Evolutionary conservation across 179 eudicot genomes (phyloP).

Genomic region (Corrigiola litoralis): DNA sequence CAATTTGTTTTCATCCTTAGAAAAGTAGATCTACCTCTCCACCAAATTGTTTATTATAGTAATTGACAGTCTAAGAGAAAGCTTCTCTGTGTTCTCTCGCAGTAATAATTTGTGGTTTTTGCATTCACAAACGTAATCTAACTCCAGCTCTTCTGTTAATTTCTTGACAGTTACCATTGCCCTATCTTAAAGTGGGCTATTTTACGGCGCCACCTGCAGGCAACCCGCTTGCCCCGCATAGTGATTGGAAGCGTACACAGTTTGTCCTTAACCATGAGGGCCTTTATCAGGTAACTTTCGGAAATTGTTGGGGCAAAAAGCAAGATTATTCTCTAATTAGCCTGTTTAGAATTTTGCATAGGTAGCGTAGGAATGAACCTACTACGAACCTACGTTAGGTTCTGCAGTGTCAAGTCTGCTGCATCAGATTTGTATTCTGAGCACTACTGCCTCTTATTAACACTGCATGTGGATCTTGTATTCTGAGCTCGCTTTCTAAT

Average conservation of each 20-base stretch:
- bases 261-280: conserved; percentile 88
- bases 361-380: not conserved
- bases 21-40: too few relatives aligned
- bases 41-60: too few relatives aligned
- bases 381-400: not conserved
- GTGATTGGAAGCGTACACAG: conserved; percentile 82
- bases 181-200: conserved; percentile 91
- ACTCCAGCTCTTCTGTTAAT: not conserved
- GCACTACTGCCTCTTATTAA: not conserved
- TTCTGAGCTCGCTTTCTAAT: too few relatives aligned
- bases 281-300: conserved; percentile 62
- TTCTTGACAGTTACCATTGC: conserved; percentile 72
- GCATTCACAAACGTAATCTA: too few relatives aligned
- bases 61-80: too few relatives aligned
- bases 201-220: conserved; percentile 85
- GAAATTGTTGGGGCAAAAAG: not conserved
- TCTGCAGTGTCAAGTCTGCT: too few relatives aligned
- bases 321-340: not conserved
- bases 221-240: conserved; percentile 67
- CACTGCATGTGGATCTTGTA: not conserved
- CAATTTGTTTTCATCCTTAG: too few relatives aligned
- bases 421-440: too few relatives aligned
- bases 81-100: too few relatives aligned
- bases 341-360: not conserved
- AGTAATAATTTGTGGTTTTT: too few relatives aligned